Evolutionary conservation across 208 protist genomes (phyloP), one percentile per base, ranked within the genome.

Genomic region (Wallacemonas sp.): DNA sequence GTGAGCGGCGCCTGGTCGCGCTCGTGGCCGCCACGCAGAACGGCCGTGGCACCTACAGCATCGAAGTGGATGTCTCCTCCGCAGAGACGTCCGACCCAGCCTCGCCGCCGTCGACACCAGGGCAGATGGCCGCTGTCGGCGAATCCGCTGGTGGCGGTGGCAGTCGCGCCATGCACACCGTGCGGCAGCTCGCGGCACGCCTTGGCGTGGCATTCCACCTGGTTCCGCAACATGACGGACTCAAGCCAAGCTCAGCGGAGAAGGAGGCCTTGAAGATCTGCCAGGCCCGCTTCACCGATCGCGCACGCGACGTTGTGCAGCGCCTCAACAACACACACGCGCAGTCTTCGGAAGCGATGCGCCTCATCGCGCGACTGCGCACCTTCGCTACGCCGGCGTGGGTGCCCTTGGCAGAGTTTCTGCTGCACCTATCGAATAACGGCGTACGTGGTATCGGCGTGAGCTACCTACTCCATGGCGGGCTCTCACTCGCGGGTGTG

Each of bases 281-380:
- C 26, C 24, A 55, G 47, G 11, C 19, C 3, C 26, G 47, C 47
- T 55, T 55, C 26, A 55, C 47, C 47, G 47, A 55, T 17, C 24
- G 17, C 26, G 47, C 47, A 3, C 47, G 30, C 47, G 47, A 23
- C 47, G n/a, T 47, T 8, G 16, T n/a, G 41, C 16, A 8, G 21
- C 14, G 41, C 1, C 41, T 47, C 17, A n/a, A n/a, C n/a, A n/a
- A n/a, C n/a, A n/a, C 41, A 21, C 41, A n/a, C 11, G 14, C 41
- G 41, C 21, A n/a, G 11, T 47, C 16, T n/a, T 4, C 14, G 16
- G 17, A 6, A n/a, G 41, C 41, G 11, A 47, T 47, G 41, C 5
- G 11, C 11, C 14, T n/a, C 0, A 9, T 47, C 17, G 11, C 41
- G n/a, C 41, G 19, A 24, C 47, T 55, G 5, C 47, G 47, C 6